phyloP scores from a whole-genome alignment of 2,329 filamentous ascomycete species.

The Sporothrix dimorphospora region DNA sequence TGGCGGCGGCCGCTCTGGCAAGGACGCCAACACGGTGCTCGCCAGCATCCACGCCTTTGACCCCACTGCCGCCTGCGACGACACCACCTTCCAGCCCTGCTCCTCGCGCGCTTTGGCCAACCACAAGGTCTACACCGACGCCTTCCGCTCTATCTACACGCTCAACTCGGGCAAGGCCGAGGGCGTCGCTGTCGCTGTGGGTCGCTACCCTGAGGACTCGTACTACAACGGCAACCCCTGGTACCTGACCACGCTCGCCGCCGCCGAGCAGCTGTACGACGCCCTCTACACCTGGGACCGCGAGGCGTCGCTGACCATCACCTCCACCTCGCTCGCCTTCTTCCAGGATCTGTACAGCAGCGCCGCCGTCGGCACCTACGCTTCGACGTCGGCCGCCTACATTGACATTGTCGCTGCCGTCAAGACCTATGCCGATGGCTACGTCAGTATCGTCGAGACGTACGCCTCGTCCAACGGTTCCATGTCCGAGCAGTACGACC shows the following conservation, averaged over 20 bases:
- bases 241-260: constrained; percentile 71
- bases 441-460: constrained; percentile 62
- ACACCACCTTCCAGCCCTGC: constrained; percentile 77
- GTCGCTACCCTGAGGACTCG: constrained; percentile 71
- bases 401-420: constrained; percentile 60
- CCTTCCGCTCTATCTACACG: constrained; percentile 69
- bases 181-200: constrained; percentile 64
- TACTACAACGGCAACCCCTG: constrained; percentile 83
- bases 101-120: constrained; percentile 70
- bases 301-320: constrained; percentile 65
- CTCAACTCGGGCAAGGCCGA: constrained; percentile 68
- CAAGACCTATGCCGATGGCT: constrained; percentile 62
- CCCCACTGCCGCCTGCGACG: constrained; percentile 65
- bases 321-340: constrained; percentile 67
- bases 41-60: constrained; percentile 72
- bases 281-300: constrained; percentile 72
- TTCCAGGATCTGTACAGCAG: constrained; percentile 67
- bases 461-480: constrained; percentile 67
- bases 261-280: constrained; percentile 79
- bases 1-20: constrained; percentile 60
- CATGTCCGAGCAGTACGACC: constrained; percentile 68
- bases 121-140: constrained; percentile 74
- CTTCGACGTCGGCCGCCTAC: constrained; percentile 46
- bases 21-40: constrained; percentile 72
- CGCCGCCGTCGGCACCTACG: constrained; percentile 65